A percentile compares a stretch with the other conserved stretches of the same genome.
phyloP scores from a whole-genome alignment of 75 land plant species.

The Picea glauca region DNA sequence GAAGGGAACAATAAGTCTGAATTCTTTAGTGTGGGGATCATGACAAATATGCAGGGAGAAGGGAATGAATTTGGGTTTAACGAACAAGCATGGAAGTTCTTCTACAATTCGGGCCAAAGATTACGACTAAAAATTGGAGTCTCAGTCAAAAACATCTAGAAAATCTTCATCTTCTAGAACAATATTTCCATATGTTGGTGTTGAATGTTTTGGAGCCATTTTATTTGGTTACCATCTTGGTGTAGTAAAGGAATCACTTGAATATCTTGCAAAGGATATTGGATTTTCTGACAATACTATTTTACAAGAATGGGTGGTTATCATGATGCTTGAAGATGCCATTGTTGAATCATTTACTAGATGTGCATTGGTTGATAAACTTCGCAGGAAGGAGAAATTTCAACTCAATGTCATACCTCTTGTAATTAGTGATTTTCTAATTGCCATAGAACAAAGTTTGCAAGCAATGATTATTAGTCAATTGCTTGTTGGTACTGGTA shows the following conservation, averaged over 20 bases:
- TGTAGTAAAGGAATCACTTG: constrained; percentile 94
- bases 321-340: constrained; percentile 40
- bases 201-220: constrained; percentile 92
- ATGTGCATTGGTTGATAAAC: constrained; percentile 84
- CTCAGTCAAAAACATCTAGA: no score
- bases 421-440: constrained; percentile 74
- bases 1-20: no score
- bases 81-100: no score
- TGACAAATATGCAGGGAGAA: no score
- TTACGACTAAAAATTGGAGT: no score
- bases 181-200: constrained; percentile 87
- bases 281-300: constrained; percentile 65
- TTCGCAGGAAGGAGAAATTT: constrained; percentile 86
- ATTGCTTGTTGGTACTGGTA: constrained; percentile 86
- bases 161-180: constrained; percentile 22
- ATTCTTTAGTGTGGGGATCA: no score
- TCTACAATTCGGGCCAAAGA: no score
- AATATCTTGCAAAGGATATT: constrained; percentile 77
- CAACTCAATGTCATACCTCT: constrained; percentile 88
- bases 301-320: constrained; percentile 94
- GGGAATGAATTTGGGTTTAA: no score
- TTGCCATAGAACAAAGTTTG: constrained; percentile 78
- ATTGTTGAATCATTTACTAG: constrained; percentile 59
- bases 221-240: constrained; percentile 98
- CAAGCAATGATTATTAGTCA: constrained; percentile 87